Percentiles rank a stretch among this genome's conserved stretches.
phyloP scores from a whole-genome alignment of 106 monocot species.

The Cymbidium sinense region DNA sequence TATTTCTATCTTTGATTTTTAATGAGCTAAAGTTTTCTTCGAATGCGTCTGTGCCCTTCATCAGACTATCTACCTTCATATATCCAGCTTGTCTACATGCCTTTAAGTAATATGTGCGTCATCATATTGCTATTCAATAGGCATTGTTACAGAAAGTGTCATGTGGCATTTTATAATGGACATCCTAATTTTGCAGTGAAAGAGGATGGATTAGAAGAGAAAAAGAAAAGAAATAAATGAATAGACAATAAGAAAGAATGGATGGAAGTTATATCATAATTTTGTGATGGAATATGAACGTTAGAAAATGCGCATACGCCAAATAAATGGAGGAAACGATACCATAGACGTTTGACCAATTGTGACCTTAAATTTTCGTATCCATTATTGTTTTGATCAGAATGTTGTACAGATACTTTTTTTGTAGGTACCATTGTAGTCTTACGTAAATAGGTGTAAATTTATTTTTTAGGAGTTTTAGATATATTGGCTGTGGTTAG shows the following conservation, averaged over 20 bases:
- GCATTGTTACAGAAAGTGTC: neutral
- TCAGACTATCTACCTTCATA: neutral
- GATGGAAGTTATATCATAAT: neutral
- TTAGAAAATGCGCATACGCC: neutral
- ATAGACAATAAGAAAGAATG: neutral
- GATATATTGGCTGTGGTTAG: neutral
- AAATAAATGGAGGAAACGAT: neutral
- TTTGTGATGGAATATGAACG: neutral
- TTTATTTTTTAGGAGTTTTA: neutral
- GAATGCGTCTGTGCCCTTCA: too few species aligned
- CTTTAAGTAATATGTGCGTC: neutral
- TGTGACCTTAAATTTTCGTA: too few species aligned
- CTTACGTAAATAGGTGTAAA: neutral
- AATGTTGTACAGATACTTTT: neutral
- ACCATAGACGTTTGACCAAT: neutral
- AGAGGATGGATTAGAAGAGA: neutral
- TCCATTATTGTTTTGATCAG: neutral
- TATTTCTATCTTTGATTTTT: too few species aligned
- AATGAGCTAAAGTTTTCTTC: too few species aligned
- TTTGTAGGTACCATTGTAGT: neutral
- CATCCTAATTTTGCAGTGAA: neutral
- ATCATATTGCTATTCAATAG: neutral
- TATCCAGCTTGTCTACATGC: neutral
- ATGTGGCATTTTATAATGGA: neutral
- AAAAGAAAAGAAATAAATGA: neutral